phyloP scores from a whole-genome alignment of 1,284 basidiomycete species.

The Mycena sp. region DNA sequence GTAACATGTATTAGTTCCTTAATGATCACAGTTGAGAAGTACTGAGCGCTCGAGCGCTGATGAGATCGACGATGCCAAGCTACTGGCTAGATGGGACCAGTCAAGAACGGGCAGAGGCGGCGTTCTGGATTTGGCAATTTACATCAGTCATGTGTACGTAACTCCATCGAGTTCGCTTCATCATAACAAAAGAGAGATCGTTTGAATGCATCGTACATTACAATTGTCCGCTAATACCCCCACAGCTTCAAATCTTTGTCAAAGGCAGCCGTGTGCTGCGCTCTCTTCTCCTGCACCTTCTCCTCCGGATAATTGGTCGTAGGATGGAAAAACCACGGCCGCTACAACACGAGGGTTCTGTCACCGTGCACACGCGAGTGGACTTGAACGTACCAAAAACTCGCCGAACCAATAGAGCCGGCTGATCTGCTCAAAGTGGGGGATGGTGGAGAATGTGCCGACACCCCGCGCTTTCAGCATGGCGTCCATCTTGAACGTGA shows the following conservation, averaged over 20 bases:
- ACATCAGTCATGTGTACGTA: no score
- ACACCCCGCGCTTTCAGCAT: constrained; percentile 9
- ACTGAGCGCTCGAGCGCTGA: no score
- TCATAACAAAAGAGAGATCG: neutral
- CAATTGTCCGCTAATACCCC: constrained; percentile 1
- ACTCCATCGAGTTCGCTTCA: no score
- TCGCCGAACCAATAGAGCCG: constrained; percentile 23
- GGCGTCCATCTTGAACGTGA: constrained; percentile 12
- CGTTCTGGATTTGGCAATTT: no score
- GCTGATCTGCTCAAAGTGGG: constrained; percentile 10
- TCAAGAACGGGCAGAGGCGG: no score
- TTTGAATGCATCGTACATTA: neutral
- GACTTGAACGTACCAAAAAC: neutral
- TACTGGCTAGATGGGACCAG: no score
- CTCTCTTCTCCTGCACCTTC: neutral
- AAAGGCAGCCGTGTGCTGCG: neutral
- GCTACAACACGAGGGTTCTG: neutral
- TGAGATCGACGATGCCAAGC: no score
- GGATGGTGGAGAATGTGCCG: constrained; percentile 14
- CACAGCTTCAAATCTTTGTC: constrained; percentile 15
- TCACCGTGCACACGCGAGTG: neutral
- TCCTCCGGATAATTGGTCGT: neutral
- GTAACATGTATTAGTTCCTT: no score
- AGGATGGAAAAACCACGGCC: constrained; percentile 19
- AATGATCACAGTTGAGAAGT: no score